Evolutionary conservation across 140 eudicot species (phyloP).

Genomic region (Senecio squalidus): DNA sequence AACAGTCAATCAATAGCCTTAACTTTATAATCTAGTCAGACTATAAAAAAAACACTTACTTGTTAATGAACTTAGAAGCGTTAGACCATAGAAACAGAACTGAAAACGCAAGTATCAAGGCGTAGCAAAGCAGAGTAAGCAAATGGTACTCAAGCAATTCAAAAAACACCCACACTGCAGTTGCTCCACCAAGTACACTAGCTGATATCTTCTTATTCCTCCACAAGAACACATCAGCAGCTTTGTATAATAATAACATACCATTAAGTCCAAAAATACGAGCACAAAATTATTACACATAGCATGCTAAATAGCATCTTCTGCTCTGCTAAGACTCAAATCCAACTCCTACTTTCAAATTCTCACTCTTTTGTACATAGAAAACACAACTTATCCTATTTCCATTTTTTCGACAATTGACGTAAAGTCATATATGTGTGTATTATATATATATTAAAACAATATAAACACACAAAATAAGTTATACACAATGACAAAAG

Average conservation of each 20-base stretch:
- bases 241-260: conserved; percentile 28
- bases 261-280: background rate
- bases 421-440: no score
- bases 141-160: conserved; percentile 82
- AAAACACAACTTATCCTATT: no score
- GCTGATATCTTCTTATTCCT: conserved; percentile 96
- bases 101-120: conserved; percentile 56
- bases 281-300: background rate
- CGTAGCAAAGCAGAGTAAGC: conserved; percentile 74
- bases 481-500: no score
- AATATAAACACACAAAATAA: no score
- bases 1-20: background rate
- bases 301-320: background rate
- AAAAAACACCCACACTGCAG: conserved; percentile 83
- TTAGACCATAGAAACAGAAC: conserved; percentile 83
- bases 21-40: background rate
- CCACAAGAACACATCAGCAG: conserved; percentile 98
- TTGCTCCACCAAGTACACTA: conserved; percentile 74
- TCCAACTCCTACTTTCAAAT: no score
- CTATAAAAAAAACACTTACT: conserved; percentile 33
- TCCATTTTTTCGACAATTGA: no score
- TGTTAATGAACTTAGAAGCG: conserved; percentile 66
- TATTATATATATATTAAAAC: no score
- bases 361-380: no score
- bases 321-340: no score